Base-by-base conservation (phyloP, 2,329 filamentous ascomycete genomes). In the Furcasterigmium sp. region DNA sequence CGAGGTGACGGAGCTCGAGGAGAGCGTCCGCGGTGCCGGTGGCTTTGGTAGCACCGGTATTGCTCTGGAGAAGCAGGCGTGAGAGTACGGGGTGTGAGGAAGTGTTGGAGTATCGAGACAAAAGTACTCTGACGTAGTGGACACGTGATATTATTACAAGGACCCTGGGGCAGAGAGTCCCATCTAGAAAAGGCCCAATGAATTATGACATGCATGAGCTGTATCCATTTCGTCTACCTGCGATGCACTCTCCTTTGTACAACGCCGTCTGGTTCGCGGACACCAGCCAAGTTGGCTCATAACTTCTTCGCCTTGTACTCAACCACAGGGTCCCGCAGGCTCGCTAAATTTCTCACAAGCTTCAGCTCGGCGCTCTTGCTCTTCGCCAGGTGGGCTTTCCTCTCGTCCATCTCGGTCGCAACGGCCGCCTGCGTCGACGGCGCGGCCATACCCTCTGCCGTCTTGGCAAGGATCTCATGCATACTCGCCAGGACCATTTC, bases 401-500 rank as follows among this genome's bases (percentile, higher is more conserved):
- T 81, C 55, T 72, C 63, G 29, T 23, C 39, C 20, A 36, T 30
- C 7, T 7, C 13, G 28, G 58, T 62, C 43, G 66, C 67, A 37
- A 64, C 60, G 51, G 70, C 62, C 30, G 61, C 59, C 4, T 64
- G 64, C 36, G 57, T 63, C 40, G 67, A 73, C 46, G 74, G 67
- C 10, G 55, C 64, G 42, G 71, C 68, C 69, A 91, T 78, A 53
- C 81, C 80, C 47, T 74, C 70, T 53, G 83, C 75, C 45, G 89
- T 87, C 52, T 77, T 79, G 47, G 73, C 71, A 36, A 98, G 70
- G 30, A 97, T 82, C 53, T 84, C 80, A 59, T 96, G 88, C 91
- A 98, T 97, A 58, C 85, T 93, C 8, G 87, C 89, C 20, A 97
- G 68, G 5, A 95, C 91, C 69, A 86, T 93, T 65, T 93, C 87